Base-by-base conservation (phyloP, 331 rosid genomes). In the Spiraea crenata region DNA sequence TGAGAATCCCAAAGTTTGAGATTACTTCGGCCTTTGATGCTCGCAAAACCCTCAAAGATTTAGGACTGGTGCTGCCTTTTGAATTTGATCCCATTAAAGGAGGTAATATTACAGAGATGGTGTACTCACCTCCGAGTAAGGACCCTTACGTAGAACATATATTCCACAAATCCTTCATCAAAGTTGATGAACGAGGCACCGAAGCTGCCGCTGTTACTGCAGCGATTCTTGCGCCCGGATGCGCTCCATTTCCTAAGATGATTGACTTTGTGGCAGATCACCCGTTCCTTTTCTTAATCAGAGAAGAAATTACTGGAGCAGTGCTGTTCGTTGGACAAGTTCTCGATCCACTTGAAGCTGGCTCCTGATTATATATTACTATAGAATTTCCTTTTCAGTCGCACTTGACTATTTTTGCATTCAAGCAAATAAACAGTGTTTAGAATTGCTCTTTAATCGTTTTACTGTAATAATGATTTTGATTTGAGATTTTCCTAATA, bases 101-200 rank as follows among this genome's bases (percentile, higher is more conserved):
- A 50, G 56, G 55, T 12, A 50, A 50, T 12, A 5, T 50, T n/a
- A 50, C 55, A 15, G 55, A 50, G 55, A 50, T 50, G 55, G 55
- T 50, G n/a, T 20, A 51, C 20, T 25, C 91, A 5, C 73, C 70
- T 38, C 31, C 11, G 6, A 72, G 76, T 25, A 51, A 71, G 67
- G 44, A 55, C 57, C n/a, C 84, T 86, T 0, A 51, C n/a, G 93
- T 90, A 51, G 82, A 89, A 11, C 35, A 56, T 41, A 80, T 88
- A 66, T 79, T 69, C 57, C 95, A 84, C 5, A 81, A 84, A 77
- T 77, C 95, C 8, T 81, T 84, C 63, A 75, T 92, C 58, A 87
- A 92, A 80, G 91, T 88, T 40, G 86, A 86, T 4, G 95, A 88
- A 78, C 86, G 82, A 76, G 90, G 96, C 56, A 90, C 96, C 40